Evolutionary conservation across 2,329 filamentous ascomycete genomes (phyloP).

Genomic region (Fusarium ambrosium): DNA sequence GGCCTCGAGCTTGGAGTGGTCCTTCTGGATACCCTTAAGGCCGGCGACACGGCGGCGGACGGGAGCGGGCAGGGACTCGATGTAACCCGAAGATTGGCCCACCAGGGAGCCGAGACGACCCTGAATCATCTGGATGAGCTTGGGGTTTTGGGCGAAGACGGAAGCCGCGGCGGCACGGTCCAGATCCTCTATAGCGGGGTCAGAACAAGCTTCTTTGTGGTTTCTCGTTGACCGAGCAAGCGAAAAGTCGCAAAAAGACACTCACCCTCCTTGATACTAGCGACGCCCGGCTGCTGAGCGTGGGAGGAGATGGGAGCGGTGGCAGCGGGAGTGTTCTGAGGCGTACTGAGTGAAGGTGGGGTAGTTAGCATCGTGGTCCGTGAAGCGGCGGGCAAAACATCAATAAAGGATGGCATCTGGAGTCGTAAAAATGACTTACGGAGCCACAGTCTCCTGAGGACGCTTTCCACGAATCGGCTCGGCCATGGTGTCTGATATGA

Average conservation of each 20-base stretch:
- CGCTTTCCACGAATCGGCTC: slow-evolving; percentile 76
- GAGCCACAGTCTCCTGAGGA: slow-evolving; percentile 67
- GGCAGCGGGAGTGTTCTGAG: slow-evolving; percentile 96
- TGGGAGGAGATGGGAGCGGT: slow-evolving; percentile 98
- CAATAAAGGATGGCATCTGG: slow-evolving; percentile 28
- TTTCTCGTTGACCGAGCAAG: slow-evolving; percentile 11
- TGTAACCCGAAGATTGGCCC: slow-evolving; percentile 95
- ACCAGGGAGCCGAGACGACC: slow-evolving; percentile 94
- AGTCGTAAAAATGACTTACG: slow-evolving; percentile 61
- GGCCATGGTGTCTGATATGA: slow-evolving; percentile 64
- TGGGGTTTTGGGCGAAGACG: slow-evolving; percentile 95
- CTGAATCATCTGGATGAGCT: slow-evolving; percentile 97
- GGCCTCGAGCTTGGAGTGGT: slow-evolving; percentile 97
- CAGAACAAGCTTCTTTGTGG: slow-evolving; percentile 23
- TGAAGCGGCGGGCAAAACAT: slow-evolving; percentile 40
- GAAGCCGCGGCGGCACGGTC: slow-evolving; percentile 89
- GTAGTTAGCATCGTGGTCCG: slow-evolving; percentile 53
- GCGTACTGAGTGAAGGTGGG: slow-evolving; percentile 79
- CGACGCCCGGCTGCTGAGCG: slow-evolving; percentile 92
- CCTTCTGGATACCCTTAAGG: slow-evolving; percentile 97
- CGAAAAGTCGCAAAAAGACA: slow-evolving; percentile 38
- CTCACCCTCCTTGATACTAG: slow-evolving; percentile 97
- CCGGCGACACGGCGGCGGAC: slow-evolving; percentile 95
- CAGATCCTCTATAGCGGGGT: slow-evolving; percentile 78
- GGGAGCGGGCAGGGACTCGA: slow-evolving; percentile 90